Conservation (phyloP, 306 rosid genomes). For the Vigna reflexopilosa region DNA sequence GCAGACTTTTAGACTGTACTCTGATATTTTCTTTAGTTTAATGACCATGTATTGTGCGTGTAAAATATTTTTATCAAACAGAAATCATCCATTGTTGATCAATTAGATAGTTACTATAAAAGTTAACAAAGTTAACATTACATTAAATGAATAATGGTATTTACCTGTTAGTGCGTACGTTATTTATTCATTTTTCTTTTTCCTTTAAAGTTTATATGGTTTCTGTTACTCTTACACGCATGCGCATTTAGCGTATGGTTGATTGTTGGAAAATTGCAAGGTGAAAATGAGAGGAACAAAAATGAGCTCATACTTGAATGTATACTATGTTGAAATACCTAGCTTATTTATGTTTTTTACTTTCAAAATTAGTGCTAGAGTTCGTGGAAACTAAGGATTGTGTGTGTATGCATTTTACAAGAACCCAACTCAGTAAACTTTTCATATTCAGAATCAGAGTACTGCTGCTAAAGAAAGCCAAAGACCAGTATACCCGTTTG, state of each 20-base stretch:
- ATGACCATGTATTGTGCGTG: too few relatives aligned
- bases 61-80: neutral
- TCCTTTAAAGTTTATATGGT: neutral
- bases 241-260: neutral
- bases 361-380: neutral
- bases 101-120: neutral
- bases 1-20: neutral
- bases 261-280: neutral
- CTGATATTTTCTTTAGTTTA: neutral
- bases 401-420: neutral
- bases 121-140: neutral
- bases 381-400: conserved; percentile 14
- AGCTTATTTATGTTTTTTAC: neutral
- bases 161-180: neutral
- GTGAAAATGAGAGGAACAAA: conserved; percentile 12
- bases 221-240: neutral
- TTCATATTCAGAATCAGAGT: conserved; percentile 62
- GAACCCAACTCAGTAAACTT: conserved; percentile 11
- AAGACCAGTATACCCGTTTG: conserved; percentile 86
- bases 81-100: neutral
- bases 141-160: neutral
- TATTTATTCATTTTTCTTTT: neutral
- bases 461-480: conserved; percentile 67
- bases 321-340: conserved; percentile 3
- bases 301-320: conserved; percentile 6